Evolutionary conservation across 179 eudicot species (phyloP), one percentile per base, ranked within the genome.

Genomic region (Vitellaria paradoxa): DNA sequence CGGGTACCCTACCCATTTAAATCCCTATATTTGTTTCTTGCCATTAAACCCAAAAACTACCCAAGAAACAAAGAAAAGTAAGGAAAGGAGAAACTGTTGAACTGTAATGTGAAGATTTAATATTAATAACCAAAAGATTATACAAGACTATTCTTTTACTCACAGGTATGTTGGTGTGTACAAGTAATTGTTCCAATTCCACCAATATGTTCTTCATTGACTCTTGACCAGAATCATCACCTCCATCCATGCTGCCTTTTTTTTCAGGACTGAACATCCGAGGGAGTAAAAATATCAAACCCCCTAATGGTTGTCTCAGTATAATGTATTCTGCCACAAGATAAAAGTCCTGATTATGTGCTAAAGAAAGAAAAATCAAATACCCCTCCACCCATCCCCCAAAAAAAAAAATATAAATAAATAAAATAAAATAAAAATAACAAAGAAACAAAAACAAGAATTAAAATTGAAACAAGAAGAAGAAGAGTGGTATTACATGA

Each of bases 261-360:
- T 78, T 80, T 68, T 84, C 90, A 70, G 89, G 87, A 74, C 78
- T 83, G 60, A 94, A 87, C 20, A 84, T 76, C 69, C 79, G 89
- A 76, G 99, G 97, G 47, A 96, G 97, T 77, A 96, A 80, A 84
- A 96, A 87, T 59, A 96, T 78, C 49, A 96, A 81, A 72, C 99
- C 99, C 23, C 99, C 99, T 62, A 93, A 83, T 46, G 89, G 87
- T 81, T 87, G 88, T 73, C 84, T 88, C 77, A 82, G 82, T 55
- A 77, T 90, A 83, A 93, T 82, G 80, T 82, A 90, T 70, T 90
- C 96, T 93, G 89, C 78, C 77, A 79, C 24, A 52, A 23, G 52
- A 49, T 66, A 23, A 45, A 68, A n/a, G n/a, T n/a, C n/a, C n/a
- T n/a, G n/a, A n/a, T 60, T 0, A n/a, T n/a, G n/a, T n/a, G n/a